Evolutionary conservation across 2,329 filamentous ascomycete species (phyloP).

Genomic region (Knufia fluminis): DNA sequence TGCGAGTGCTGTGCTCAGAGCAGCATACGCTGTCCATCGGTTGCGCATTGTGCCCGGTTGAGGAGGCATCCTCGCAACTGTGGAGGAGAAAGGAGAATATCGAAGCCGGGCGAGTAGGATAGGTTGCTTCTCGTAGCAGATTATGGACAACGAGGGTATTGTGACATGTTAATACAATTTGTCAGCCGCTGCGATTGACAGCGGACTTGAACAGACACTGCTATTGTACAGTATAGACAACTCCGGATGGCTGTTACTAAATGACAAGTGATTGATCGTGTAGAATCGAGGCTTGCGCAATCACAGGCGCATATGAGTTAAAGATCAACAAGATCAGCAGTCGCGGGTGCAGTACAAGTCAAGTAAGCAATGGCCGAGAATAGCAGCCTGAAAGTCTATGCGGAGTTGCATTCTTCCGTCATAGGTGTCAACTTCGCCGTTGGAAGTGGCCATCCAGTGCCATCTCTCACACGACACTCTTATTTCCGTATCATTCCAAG

Average conservation of each 20-base stretch:
- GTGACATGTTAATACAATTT: constrained; percentile 6
- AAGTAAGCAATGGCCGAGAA: too few species aligned
- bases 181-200: constrained; percentile 1
- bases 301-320: background rate
- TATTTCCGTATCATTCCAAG: background rate
- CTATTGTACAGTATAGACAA: background rate
- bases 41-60: constrained; percentile 5
- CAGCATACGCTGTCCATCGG: constrained; percentile 7
- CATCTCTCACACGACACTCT: background rate
- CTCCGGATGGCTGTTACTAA: background rate
- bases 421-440: constrained; percentile 2
- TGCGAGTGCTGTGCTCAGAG: constrained; percentile 51
- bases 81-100: background rate
- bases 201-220: background rate
- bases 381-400: background rate
- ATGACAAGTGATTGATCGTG: background rate
- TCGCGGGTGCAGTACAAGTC: too few species aligned
- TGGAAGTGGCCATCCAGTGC: too few species aligned
- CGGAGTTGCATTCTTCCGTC: background rate
- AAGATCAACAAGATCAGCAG: background rate
- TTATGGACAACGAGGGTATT: background rate
- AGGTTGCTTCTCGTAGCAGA: background rate
- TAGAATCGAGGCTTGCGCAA: background rate
- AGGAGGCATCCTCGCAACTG: constrained; percentile 5
- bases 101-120: background rate